Percentiles rank a stretch among this genome's conserved stretches.
phyloP scores from a whole-genome alignment of 176 grass and related monocot species.

The Phoenix dactylifera region DNA sequence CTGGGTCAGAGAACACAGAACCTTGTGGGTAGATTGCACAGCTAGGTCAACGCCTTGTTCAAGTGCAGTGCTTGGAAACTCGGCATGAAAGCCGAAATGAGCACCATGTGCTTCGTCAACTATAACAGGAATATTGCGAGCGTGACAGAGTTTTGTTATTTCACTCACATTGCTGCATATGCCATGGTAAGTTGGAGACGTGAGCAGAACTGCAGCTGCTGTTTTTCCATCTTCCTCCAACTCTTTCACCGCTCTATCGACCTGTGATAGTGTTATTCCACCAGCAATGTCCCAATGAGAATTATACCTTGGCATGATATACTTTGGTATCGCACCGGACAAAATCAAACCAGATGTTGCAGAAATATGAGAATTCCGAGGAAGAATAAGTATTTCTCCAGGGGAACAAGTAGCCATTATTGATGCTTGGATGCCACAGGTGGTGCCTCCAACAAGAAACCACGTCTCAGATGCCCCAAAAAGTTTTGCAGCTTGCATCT shows the following conservation, averaged over 20 bases:
- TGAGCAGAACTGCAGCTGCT: slow-evolving; percentile 65
- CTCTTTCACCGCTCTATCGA: slow-evolving; percentile 45
- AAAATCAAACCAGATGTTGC: slow-evolving; percentile 66
- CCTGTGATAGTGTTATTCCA: slow-evolving; percentile 40
- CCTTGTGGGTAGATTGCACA: slow-evolving; percentile 90
- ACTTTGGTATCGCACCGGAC: slow-evolving; percentile 59
- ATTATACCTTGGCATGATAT: slow-evolving; percentile 76
- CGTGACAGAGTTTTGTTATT: slow-evolving; percentile 40
- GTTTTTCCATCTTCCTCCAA: slow-evolving; percentile 32
- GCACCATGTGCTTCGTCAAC: slow-evolving; percentile 81
- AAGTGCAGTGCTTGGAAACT: slow-evolving; percentile 54
- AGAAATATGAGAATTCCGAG: slow-evolving; percentile 77
- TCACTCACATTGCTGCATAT: slow-evolving; percentile 70
- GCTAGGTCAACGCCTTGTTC: slow-evolving; percentile 74
- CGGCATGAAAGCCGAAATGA: slow-evolving; percentile 56
- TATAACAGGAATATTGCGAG: slow-evolving; percentile 54
- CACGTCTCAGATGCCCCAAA: slow-evolving; percentile 73
- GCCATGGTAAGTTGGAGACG: slow-evolving; percentile 84
- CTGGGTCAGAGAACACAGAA: slow-evolving; percentile 82
- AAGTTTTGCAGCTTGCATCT: slow-evolving; percentile 35
- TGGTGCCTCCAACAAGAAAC: slow-evolving; percentile 79
- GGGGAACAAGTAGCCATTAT: slow-evolving; percentile 82
- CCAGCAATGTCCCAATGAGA: slow-evolving; percentile 66
- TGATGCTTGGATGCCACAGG: slow-evolving; percentile 77
- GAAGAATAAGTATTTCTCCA: slow-evolving; percentile 47